Conservation (phyloP, 805 yeast genomes). For the Maudiozyma pseudohumilis region DNA sequence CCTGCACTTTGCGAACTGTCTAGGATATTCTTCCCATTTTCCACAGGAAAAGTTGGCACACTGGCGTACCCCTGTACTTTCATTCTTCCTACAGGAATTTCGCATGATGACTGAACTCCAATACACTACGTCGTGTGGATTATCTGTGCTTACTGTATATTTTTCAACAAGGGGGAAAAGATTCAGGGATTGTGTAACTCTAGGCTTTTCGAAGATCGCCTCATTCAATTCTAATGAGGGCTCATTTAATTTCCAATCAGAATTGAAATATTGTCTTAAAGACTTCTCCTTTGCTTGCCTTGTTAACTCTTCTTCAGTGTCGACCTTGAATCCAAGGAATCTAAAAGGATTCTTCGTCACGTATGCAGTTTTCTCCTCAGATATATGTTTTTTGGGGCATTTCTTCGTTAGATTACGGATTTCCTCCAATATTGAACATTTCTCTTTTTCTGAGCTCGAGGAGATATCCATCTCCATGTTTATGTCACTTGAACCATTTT, state of each 20-base stretch:
- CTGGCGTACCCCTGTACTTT: slow-evolving; percentile 77
- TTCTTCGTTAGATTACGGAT: slow-evolving; percentile 6
- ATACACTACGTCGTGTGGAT: slow-evolving; percentile 74
- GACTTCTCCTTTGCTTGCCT: not conserved
- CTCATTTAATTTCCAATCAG: slow-evolving; percentile 38
- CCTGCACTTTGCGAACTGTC: slow-evolving; percentile 70
- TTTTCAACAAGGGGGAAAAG: slow-evolving; percentile 87
- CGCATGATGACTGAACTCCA: slow-evolving; percentile 99
- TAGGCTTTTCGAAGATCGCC: slow-evolving; percentile 28
- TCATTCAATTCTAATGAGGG: slow-evolving; percentile 26
- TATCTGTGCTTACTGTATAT: slow-evolving; percentile 57
- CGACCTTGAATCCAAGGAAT: not conserved
- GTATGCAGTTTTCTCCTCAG: not conserved
- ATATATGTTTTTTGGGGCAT: not conserved
- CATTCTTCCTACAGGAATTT: slow-evolving; percentile 88
- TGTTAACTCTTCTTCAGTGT: not conserved
- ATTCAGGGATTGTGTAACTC: slow-evolving; percentile 43
- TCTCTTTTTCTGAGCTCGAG: not conserved
- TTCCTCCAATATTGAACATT: slow-evolving; percentile 15
- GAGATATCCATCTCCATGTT: not conserved
- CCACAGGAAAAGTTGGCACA: slow-evolving; percentile 93
- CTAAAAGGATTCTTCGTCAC: not conserved
- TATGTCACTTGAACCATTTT: not conserved
- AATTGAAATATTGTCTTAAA: slow-evolving; percentile 2
- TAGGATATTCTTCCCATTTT: slow-evolving; percentile 81